Base-by-base conservation (phyloP, 495 filamentous ascomycete species). In the Aspergillus olivimuriae region DNA sequence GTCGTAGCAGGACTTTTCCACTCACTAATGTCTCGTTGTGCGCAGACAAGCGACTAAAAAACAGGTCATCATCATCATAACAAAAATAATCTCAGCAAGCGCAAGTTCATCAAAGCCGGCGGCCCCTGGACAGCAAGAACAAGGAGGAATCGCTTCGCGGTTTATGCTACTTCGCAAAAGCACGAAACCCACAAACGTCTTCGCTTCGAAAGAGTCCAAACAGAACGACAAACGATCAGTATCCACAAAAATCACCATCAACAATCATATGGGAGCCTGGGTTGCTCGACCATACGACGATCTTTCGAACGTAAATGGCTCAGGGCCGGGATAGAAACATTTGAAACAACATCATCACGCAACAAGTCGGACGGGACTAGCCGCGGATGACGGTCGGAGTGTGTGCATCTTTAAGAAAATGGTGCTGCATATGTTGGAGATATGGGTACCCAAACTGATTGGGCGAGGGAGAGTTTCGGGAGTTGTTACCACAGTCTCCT, bases 321-420 rank as follows among this genome's bases (percentile, higher is more conserved):
- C 47, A n/a, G 34, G 41, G 41, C 30, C 50, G 40, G 38, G 30
- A 24, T 20, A 39, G 32, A 46, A 41, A 48, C 38, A 42, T 56
- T 23, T 51, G 45, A 46, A 34, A 39, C 34, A 41, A 14, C 21
- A 15, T 15, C 42, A 12, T 8, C 6, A 21, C 11, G 24, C 12
- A 32, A 32, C n/a, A n/a, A n/a, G n/a, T n/a, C n/a, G n/a, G 19
- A 44, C 42, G 49, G 34, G 53, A 44, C 63, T 55, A 75, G 40
- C 72, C 70, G 52, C 59, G 65, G 41, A 76, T 75, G 21, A 65
- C 61, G 38, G 71, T 63, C 7, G 71, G 69, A 14, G 67, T 59
- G 45, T 71, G 68, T 32, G 66, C 48, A 45, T 73, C 69, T 37
- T 58, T 60, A 36, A 76, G 56, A 30, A 75, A 63, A 19, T 56